Conservation (phyloP, 371 early-diverging fungal species). For the Mucor irregularis region DNA sequence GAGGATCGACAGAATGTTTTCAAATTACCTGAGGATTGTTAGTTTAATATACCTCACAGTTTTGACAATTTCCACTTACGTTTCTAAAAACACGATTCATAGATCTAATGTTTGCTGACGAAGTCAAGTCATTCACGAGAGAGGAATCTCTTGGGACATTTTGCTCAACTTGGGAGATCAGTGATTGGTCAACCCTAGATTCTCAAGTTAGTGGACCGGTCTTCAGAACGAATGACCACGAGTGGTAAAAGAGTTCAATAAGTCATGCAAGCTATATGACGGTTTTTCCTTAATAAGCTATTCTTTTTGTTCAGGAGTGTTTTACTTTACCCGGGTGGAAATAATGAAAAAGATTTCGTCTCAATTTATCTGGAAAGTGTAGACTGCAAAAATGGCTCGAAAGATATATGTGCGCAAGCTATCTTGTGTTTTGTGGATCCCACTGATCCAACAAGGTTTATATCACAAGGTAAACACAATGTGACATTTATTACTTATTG, state of each 20-base stretch:
- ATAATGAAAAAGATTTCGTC: slow-evolving; percentile 58
- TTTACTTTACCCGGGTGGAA: slow-evolving; percentile 88
- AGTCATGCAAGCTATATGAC: not conserved
- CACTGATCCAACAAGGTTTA: slow-evolving; percentile 59
- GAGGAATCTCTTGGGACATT: slow-evolving; percentile 2
- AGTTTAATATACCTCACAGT: too few species aligned
- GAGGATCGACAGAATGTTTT: too few species aligned
- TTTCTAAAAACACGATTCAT: too few species aligned
- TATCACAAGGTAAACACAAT: slow-evolving; percentile 15
- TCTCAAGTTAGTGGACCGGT: slow-evolving; percentile 51
- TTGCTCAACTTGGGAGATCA: slow-evolving; percentile 41
- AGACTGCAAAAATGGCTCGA: slow-evolving; percentile 67
- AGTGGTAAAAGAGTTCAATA: slow-evolving; percentile 37
- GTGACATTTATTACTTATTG: too few species aligned
- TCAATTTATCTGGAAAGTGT: slow-evolving; percentile 82
- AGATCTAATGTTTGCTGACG: slow-evolving; percentile 4
- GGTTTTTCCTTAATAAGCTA: not conserved
- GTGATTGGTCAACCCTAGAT: slow-evolving; percentile 44
- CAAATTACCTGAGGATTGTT: too few species aligned
- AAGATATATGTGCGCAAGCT: slow-evolving; percentile 76
- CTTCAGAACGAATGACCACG: slow-evolving; percentile 55
- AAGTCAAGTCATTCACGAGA: not conserved
- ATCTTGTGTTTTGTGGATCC: slow-evolving; percentile 74
- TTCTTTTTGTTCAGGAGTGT: slow-evolving; percentile 60
- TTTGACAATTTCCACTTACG: too few species aligned